Conservation (phyloP, 495 filamentous ascomycete genomes). For the Podospora conica region DNA sequence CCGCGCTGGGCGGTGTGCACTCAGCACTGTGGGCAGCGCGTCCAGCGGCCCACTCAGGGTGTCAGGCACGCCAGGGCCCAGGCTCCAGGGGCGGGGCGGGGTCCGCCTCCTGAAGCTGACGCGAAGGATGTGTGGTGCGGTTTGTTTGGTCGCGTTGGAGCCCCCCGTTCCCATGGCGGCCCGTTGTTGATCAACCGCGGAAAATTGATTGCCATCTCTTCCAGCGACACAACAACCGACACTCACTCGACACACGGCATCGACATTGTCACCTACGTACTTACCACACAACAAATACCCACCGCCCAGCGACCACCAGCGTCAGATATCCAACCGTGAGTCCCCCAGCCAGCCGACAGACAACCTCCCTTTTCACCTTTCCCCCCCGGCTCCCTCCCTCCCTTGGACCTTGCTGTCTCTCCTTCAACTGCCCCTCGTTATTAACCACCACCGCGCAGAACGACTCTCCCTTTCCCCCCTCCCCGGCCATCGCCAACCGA, state of each 20-base stretch:
- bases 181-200: slow-evolving; percentile 24
- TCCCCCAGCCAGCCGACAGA: not conserved
- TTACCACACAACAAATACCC: not conserved
- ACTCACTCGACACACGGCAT: not conserved
- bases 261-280: not conserved
- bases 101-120: slow-evolving; percentile 17
- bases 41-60: not conserved
- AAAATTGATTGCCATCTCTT: slow-evolving; percentile 23
- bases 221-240: slow-evolving; percentile 3
- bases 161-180: slow-evolving; percentile 9
- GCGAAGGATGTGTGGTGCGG: slow-evolving; percentile 9
- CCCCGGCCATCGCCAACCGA: not conserved
- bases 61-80: not conserved
- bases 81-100: not conserved
- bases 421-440: not conserved
- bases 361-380: not conserved
- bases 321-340: not conserved
- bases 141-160: slow-evolving; percentile 21
- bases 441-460: not conserved
- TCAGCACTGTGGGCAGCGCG: no score
- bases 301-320: not conserved
- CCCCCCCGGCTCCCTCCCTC: not conserved
- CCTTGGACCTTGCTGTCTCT: not conserved
- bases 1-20: not conserved
- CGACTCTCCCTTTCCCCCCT: not conserved